Percentiles rank a stretch among this genome's conserved stretches.
These are phyloP conservation scores for Erysimum pusillum DNA, from an alignment of 441 rosid species.

Conservation along the genomic window DNA sequence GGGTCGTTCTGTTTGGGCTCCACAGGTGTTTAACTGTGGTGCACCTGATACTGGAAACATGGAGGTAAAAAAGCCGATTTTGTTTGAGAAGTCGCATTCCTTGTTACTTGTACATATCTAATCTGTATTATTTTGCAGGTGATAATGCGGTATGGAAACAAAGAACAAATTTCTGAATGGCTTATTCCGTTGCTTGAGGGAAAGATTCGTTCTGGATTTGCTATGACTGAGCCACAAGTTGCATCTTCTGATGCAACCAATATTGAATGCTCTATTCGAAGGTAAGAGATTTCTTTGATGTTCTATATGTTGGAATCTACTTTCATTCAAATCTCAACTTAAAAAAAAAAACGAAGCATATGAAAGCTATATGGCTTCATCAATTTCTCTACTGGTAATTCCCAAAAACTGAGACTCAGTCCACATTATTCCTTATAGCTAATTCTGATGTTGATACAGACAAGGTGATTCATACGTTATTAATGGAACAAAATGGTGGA, in stretches of 20 bases:
- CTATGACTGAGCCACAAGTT: conserved; percentile 99
- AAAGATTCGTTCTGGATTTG: conserved; percentile 95
- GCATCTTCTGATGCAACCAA: conserved; percentile 99
- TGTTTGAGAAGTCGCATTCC: conserved; percentile 20
- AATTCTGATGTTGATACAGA: conserved; percentile 51
- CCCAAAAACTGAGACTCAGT: neutral
- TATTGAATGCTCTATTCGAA: conserved; percentile 90
- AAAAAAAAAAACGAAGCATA: neutral
- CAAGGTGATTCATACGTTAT: conserved; percentile 84
- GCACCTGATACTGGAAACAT: conserved; percentile 99
- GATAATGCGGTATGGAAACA: conserved; percentile 87
- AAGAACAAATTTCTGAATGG: conserved; percentile 89
- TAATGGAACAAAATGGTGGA: conserved; percentile 99
- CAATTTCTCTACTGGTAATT: conserved; percentile 1
- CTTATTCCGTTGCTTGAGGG: conserved; percentile 95
- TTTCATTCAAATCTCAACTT: neutral
- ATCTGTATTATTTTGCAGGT: conserved; percentile 58
- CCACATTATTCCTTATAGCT: conserved; percentile 1
- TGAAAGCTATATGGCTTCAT: conserved; percentile 3
- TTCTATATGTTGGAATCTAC: conserved; percentile 15
- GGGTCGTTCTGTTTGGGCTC: conserved; percentile 97
- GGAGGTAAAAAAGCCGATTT: conserved; percentile 70
- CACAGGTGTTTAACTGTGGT: conserved; percentile 95
- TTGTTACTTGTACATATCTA: neutral
- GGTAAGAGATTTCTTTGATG: conserved; percentile 53